A percentile compares a stretch with the other conserved stretches of the same genome.
Conservation (phyloP, 768 basidiomycete genomes). For the Suillus subaureus region DNA sequence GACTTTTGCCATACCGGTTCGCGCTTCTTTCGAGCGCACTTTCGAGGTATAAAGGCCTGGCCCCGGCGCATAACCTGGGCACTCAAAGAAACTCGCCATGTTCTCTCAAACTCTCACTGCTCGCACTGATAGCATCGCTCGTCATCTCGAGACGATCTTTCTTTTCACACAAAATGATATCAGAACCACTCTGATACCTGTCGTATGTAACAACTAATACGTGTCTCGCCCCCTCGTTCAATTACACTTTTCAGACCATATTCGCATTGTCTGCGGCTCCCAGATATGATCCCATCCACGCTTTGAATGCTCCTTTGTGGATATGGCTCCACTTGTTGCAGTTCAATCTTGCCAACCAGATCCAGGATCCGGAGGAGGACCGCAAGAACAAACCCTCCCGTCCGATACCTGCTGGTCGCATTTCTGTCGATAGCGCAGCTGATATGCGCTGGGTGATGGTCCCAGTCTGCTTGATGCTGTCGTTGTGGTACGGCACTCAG, state of each 20-base stretch:
- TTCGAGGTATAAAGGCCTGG: neutral
- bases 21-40: neutral
- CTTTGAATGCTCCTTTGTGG: constrained; percentile 36
- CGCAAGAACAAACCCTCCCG: constrained; percentile 42
- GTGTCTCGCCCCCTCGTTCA: neutral
- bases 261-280: constrained; percentile 32
- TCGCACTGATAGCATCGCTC: constrained; percentile 6
- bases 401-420: constrained; percentile 44
- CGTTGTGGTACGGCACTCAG: constrained; percentile 31
- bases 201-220: constrained; percentile 12
- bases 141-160: constrained; percentile 22
- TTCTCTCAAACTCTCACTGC: neutral
- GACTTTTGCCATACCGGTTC: neutral
- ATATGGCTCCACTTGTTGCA: constrained; percentile 45
- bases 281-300: neutral
- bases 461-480: constrained; percentile 33
- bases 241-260: constrained; percentile 26
- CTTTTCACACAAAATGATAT: constrained; percentile 27
- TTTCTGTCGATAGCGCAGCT: constrained; percentile 34
- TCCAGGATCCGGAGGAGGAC: constrained; percentile 40
- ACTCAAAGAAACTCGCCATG: neutral
- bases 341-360: constrained; percentile 43
- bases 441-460: constrained; percentile 37
- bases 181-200: constrained; percentile 19
- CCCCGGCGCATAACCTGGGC: too few relatives aligned